Evolutionary conservation across 352 stramenopile genomes (phyloP).

Genomic region (Globisporangium solare): DNA sequence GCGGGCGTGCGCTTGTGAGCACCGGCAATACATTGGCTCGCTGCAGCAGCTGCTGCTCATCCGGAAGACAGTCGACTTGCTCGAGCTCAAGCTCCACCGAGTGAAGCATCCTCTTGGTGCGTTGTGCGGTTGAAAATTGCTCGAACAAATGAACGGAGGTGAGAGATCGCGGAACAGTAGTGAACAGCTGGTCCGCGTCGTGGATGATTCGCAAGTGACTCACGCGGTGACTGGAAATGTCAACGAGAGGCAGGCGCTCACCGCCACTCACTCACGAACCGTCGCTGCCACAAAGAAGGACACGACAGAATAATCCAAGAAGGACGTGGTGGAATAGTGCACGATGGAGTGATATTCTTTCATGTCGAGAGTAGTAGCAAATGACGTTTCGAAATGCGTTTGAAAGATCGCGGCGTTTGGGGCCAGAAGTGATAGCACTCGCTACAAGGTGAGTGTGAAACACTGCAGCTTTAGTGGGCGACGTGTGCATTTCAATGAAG

Average conservation of each 20-base stretch:
- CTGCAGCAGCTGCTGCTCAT: conserved; percentile 25
- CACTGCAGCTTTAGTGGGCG: too few species aligned
- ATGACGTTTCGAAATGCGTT: too few species aligned
- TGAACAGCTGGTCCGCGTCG: neutral
- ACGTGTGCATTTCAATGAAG: too few species aligned
- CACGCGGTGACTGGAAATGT: neutral
- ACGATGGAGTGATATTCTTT: too few species aligned
- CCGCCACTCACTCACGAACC: conserved; percentile 4
- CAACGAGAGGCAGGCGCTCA: neutral
- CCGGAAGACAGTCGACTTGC: conserved; percentile 22
- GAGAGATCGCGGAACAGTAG: neutral
- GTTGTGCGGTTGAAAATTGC: neutral
- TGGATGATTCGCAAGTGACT: conserved; percentile 10
- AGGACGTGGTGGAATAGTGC: neutral
- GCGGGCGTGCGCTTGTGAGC: conserved; percentile 23
- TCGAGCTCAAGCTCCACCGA: conserved; percentile 35
- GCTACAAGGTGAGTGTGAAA: too few species aligned
- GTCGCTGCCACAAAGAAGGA: neutral
- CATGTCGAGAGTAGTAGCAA: too few species aligned
- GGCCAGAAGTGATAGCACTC: too few species aligned
- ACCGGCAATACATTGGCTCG: conserved; percentile 33
- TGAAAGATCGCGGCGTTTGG: too few species aligned
- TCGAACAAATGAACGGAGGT: neutral
- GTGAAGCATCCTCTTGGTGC: conserved; percentile 8
- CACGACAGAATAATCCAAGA: neutral